Evolutionary conservation across 2,329 filamentous ascomycete genomes (phyloP).

Genomic region (Epichloe baconii): DNA sequence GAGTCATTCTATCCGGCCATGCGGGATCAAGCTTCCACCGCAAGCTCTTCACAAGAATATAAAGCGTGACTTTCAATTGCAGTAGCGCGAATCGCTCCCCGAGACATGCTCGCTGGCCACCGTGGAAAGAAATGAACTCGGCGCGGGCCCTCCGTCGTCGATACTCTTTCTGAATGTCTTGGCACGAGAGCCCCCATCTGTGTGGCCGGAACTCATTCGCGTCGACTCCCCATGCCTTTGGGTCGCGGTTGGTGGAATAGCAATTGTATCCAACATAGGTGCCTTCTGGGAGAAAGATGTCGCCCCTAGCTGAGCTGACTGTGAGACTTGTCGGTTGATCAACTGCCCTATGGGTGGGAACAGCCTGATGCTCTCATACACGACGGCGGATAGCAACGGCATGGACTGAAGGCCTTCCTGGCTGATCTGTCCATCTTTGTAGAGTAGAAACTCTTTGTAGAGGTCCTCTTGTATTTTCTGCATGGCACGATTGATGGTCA

Average conservation of each 20-base stretch:
- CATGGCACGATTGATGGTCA: background rate
- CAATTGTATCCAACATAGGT: conserved; percentile 29
- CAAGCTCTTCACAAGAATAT: conserved; percentile 16
- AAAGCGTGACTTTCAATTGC: conserved; percentile 21
- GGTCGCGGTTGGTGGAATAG: conserved; percentile 25
- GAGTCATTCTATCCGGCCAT: conserved; percentile 20
- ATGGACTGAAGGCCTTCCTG: conserved; percentile 17
- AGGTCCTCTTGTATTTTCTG: conserved; percentile 18
- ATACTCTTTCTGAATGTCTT: conserved; percentile 22
- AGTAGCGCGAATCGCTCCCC: conserved; percentile 28
- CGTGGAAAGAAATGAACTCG: conserved; percentile 29
- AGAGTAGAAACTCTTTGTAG: conserved; percentile 16
- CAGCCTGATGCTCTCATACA: conserved; percentile 33
- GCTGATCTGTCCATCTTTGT: conserved; percentile 2
- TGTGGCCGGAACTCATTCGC: conserved; percentile 24
- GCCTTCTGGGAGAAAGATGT: conserved; percentile 20
- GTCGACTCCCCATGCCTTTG: conserved; percentile 17
- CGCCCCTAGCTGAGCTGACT: conserved; percentile 12
- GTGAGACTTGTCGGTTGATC: conserved; percentile 28
- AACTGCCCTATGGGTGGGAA: conserved; percentile 36
- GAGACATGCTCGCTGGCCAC: conserved; percentile 25
- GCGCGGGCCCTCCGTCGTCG: conserved; percentile 22
- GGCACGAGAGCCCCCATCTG: conserved; percentile 23
- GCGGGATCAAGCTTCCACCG: conserved; percentile 19
- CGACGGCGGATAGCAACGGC: conserved; percentile 28